Conservation (phyloP, 1,284 basidiomycete species). For the Flammula alnicola region DNA sequence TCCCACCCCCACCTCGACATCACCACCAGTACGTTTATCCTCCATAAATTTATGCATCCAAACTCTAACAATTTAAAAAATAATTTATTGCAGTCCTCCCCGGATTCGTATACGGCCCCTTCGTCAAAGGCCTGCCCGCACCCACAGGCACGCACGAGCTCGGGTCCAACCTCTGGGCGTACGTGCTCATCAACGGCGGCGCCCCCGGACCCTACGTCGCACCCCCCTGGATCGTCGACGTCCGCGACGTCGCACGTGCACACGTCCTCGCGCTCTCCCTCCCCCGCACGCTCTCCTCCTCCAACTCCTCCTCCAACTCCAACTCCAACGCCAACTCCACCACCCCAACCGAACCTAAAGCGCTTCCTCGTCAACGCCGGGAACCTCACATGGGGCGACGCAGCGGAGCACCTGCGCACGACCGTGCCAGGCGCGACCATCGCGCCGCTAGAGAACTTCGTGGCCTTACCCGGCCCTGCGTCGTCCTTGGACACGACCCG, state of each 20-base stretch:
- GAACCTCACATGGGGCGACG: constrained; percentile 32
- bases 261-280: constrained; percentile 36
- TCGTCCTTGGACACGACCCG: constrained; percentile 27
- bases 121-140: constrained; percentile 28
- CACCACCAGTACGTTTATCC: constrained; percentile 26
- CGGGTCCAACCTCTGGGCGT: constrained; percentile 33
- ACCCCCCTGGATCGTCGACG: constrained; percentile 35
- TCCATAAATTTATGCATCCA: neutral
- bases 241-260: constrained; percentile 39
- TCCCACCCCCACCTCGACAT: constrained; percentile 30
- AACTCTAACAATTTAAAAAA: neutral
- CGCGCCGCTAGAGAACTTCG: constrained; percentile 6
- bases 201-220: constrained; percentile 15
- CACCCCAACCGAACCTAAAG: neutral
- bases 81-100: constrained; percentile 29
- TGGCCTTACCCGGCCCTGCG: constrained; percentile 26
- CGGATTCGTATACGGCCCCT: constrained; percentile 36
- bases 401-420: constrained; percentile 29
- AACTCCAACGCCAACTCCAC: no score
- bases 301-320: constrained; percentile 13
- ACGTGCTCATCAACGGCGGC: constrained; percentile 27
- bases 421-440: constrained; percentile 30
- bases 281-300: no score
- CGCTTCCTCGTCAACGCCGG: constrained; percentile 36
- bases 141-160: constrained; percentile 21